Conservation (phyloP, 1,284 basidiomycete species). For the Thecaphora thlaspeos region DNA sequence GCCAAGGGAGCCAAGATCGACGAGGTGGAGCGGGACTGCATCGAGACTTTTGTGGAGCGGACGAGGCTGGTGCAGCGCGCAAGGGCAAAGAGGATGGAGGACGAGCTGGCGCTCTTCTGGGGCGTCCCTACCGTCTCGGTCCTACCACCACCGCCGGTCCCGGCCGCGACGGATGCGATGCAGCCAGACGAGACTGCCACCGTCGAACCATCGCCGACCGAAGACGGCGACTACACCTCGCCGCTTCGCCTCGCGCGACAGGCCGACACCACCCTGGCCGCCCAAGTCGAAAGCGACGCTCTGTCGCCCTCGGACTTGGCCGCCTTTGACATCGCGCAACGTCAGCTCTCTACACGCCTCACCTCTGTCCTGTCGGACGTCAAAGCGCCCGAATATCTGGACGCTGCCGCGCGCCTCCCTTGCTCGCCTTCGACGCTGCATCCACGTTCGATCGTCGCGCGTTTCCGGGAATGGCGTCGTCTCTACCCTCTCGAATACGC, state of each 20-base stretch:
- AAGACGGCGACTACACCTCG: constrained; percentile 11
- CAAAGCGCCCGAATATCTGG: constrained; percentile 44
- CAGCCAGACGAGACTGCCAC: neutral
- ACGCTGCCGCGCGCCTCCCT: constrained; percentile 16
- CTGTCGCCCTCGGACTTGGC: constrained; percentile 18
- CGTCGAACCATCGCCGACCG: neutral
- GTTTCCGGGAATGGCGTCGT: constrained; percentile 42
- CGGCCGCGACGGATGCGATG: no score
- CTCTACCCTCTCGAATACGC: constrained; percentile 44
- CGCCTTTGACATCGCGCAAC: constrained; percentile 21
- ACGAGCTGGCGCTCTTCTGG: constrained; percentile 19
- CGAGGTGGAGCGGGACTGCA: constrained; percentile 34
- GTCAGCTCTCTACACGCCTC: constrained; percentile 7
- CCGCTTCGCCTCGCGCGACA: constrained; percentile 3
- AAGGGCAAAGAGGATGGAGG: constrained; percentile 26
- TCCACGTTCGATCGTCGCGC: constrained; percentile 34
- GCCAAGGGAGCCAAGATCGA: constrained; percentile 40
- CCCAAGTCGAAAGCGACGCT: constrained; percentile 1
- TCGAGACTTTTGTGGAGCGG: constrained; percentile 21
- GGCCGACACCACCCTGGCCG: neutral
- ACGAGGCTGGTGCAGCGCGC: constrained; percentile 14
- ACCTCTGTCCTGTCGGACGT: constrained; percentile 31
- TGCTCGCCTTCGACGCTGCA: constrained; percentile 13
- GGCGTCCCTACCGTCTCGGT: constrained; percentile 21
- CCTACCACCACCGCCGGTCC: constrained; percentile 5